These are phyloP conservation scores for Phytopythium litorale DNA, from an alignment of 352 stramenopile species.

Conservation along the genomic window DNA sequence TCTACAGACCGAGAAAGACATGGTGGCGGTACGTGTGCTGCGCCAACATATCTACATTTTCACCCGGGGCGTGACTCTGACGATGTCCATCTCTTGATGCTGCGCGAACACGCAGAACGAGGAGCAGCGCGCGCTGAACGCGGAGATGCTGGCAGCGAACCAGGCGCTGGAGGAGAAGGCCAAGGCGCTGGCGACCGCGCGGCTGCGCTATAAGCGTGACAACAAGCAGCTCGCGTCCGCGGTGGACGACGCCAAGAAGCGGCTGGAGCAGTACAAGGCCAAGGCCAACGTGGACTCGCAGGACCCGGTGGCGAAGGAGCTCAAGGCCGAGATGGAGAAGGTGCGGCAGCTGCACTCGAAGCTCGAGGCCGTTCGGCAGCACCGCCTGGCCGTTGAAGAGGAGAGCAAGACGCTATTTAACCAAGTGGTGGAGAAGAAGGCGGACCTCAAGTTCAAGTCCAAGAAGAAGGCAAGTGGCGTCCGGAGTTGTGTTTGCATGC, in stretches of 20 bases:
- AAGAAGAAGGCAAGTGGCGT: constrained; percentile 69
- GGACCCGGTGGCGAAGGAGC: constrained; percentile 73
- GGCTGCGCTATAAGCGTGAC: constrained; percentile 88
- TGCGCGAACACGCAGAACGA: constrained; percentile 53
- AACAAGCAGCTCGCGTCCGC: constrained; percentile 75
- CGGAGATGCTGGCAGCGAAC: constrained; percentile 77
- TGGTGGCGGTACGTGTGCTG: constrained; percentile 49
- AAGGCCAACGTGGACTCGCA: constrained; percentile 69
- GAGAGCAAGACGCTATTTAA: constrained; percentile 89
- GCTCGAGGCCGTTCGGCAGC: constrained; percentile 79
- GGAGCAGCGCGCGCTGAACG: constrained; percentile 83
- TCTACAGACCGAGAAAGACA: constrained; percentile 83
- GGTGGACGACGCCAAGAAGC: constrained; percentile 81
- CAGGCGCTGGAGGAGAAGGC: constrained; percentile 85
- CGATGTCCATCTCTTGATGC: not conserved
- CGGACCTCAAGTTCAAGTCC: constrained; percentile 86
- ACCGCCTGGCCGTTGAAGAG: constrained; percentile 82
- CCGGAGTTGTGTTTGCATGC: not conserved
- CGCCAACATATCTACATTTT: too few relatives aligned
- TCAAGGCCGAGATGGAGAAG: constrained; percentile 86
- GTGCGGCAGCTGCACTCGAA: constrained; percentile 81
- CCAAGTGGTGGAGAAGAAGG: constrained; percentile 87
- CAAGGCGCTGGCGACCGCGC: constrained; percentile 80
- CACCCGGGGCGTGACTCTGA: not conserved
- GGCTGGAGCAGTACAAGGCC: constrained; percentile 74